Evolutionary conservation across 805 yeast genomes (phyloP).

Genomic region (Pichia exigua): DNA sequence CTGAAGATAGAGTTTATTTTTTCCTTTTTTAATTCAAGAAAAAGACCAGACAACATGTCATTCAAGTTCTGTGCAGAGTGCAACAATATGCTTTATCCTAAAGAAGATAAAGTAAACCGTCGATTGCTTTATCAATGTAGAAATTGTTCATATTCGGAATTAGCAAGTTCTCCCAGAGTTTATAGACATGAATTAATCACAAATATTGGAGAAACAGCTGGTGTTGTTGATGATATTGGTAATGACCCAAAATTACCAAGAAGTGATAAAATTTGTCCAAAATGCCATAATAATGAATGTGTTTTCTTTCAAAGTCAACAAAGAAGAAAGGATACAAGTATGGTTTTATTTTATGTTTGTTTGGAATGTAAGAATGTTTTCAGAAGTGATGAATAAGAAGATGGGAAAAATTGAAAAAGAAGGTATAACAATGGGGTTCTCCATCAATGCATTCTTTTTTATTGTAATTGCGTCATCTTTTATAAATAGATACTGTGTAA

Average conservation of each 20-base stretch:
- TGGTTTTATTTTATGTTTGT: conserved; percentile 92
- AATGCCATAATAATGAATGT: conserved; percentile 79
- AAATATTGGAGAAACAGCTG: conserved; percentile 92
- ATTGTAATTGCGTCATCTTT: conserved; percentile 1
- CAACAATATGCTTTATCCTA: conserved; percentile 97
- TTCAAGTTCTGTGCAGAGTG: conserved; percentile 95
- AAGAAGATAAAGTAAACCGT: conserved; percentile 79
- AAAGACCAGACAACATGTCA: conserved; percentile 33
- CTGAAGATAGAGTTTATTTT: no score
- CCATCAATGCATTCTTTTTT: not conserved
- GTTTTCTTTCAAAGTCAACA: conserved; percentile 97
- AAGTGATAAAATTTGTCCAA: conserved; percentile 88
- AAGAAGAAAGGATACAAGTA: conserved; percentile 87
- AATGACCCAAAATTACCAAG: conserved; percentile 97
- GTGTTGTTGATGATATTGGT: conserved; percentile 93
- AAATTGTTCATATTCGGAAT: conserved; percentile 88
- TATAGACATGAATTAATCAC: conserved; percentile 90
- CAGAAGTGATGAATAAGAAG: conserved; percentile 21
- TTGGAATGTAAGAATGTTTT: conserved; percentile 75
- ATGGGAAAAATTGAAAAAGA: not conserved
- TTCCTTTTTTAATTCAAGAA: no score
- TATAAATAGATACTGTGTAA: not conserved
- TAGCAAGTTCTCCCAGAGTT: conserved; percentile 81
- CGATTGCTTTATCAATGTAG: conserved; percentile 85
- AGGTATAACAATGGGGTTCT: no score